Percentiles rank a stretch among this genome's conserved stretches.
Evolutionary conservation across 164 flowering plant genomes (phyloP).

Genomic region (Malania oleifera): DNA sequence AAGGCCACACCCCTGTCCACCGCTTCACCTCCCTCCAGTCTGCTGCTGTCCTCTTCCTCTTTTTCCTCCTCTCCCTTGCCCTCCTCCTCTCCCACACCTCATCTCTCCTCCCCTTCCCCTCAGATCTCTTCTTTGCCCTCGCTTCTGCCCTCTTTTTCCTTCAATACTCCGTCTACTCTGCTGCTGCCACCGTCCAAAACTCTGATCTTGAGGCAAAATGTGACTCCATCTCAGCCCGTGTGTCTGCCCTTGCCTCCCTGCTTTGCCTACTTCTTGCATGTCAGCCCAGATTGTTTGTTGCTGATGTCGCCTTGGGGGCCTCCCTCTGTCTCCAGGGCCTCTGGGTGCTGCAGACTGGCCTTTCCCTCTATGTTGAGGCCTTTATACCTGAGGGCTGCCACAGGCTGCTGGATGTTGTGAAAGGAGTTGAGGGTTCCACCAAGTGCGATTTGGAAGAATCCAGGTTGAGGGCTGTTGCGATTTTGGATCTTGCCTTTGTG

Average conservation of each 20-base stretch:
- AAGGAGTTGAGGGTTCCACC: conserved; percentile 88
- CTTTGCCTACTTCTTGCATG: conserved; percentile 52
- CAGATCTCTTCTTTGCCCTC: conserved; percentile 64
- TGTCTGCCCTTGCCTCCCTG: conserved; percentile 48
- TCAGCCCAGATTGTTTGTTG: conserved; percentile 51
- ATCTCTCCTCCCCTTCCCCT: conserved; percentile 58
- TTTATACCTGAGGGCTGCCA: conserved; percentile 95
- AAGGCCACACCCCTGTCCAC: conserved; percentile 78
- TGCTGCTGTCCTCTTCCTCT: conserved; percentile 64
- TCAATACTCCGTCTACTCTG: conserved; percentile 42
- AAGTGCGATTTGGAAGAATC: conserved; percentile 88
- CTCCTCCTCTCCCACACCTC: conserved; percentile 61
- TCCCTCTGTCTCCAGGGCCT: conserved; percentile 68
- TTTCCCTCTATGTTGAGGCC: conserved; percentile 77
- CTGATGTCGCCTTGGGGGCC: conserved; percentile 56
- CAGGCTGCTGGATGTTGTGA: conserved; percentile 66
- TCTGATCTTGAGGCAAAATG: conserved; percentile 74
- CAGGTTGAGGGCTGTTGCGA: conserved; percentile 66
- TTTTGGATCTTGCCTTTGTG: conserved; percentile 70
- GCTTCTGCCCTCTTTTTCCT: conserved; percentile 63
- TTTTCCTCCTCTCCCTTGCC: conserved; percentile 53
- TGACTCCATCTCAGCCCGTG: conserved; percentile 43
- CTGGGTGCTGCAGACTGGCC: conserved; percentile 81
- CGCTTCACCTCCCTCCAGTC: conserved; percentile 70
- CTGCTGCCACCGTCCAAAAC: conserved; percentile 51